phyloP scores from a whole-genome alignment of 1,284 basidiomycete species.

The Apiotrichum montevideense region DNA sequence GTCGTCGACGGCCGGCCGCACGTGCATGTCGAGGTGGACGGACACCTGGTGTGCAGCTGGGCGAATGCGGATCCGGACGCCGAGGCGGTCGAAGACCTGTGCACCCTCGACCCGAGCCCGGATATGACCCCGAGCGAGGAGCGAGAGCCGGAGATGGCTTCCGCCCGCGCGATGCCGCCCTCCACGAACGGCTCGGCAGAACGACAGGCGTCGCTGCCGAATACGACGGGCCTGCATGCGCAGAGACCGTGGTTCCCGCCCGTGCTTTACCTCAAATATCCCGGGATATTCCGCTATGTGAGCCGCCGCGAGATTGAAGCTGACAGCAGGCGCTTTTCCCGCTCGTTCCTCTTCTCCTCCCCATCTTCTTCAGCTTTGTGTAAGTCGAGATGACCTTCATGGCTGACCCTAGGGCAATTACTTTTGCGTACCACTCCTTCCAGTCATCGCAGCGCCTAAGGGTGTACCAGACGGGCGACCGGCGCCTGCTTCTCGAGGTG shows the following conservation, averaged over 20 bases:
- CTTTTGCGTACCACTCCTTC: conserved; percentile 29
- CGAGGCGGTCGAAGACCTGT: conserved; percentile 20
- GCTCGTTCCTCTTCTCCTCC: conserved; percentile 30
- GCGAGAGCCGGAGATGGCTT: neutral
- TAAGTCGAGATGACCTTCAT: conserved; percentile 12
- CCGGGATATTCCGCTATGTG: conserved; percentile 35
- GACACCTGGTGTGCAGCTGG: conserved; percentile 20
- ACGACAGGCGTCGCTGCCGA: neutral
- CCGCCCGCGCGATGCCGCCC: too few species aligned
- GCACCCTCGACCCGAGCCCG: neutral
- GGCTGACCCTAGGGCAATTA: conserved; percentile 13
- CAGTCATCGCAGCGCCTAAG: conserved; percentile 22
- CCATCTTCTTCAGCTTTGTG: conserved; percentile 27
- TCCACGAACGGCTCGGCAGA: too few species aligned
- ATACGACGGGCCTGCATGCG: neutral
- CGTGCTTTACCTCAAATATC: conserved; percentile 25
- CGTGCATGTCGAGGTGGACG: conserved; percentile 55
- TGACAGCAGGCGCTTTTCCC: conserved; percentile 22
- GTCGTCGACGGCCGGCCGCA: conserved; percentile 11
- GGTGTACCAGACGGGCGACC: neutral
- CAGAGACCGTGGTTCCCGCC: conserved; percentile 28
- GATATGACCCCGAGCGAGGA: neutral
- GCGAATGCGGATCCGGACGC: conserved; percentile 15
- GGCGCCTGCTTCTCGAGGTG: neutral
- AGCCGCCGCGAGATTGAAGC: conserved; percentile 7